Evolutionary conservation across 495 filamentous ascomycete genomes (phyloP).

Genomic region (Podospora didyma): DNA sequence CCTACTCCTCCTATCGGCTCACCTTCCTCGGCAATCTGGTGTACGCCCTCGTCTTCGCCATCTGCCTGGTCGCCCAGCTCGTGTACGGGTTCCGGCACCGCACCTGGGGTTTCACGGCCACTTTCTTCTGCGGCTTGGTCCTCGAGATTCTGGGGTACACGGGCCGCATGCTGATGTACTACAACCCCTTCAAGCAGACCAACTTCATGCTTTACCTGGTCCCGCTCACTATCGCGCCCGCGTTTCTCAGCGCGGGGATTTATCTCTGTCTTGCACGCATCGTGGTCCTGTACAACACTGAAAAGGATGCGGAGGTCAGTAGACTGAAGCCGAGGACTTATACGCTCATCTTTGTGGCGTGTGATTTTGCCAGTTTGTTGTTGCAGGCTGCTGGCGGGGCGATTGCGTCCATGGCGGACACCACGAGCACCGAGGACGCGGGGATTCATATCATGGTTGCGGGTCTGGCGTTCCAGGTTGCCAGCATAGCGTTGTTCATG

Average conservation of each 20-base stretch:
- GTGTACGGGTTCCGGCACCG: conserved; percentile 23
- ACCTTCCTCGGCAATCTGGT: conserved; percentile 33
- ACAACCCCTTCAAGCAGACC: conserved; percentile 35
- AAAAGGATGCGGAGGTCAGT: conserved; percentile 55
- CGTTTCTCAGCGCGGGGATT: conserved; percentile 57
- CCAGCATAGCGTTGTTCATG: conserved; percentile 45
- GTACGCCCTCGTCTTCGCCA: conserved; percentile 36
- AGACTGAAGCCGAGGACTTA: conserved; percentile 50
- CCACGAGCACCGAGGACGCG: conserved; percentile 17
- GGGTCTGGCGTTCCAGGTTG: conserved; percentile 53
- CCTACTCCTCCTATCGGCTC: conserved; percentile 34
- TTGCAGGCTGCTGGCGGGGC: conserved; percentile 61
- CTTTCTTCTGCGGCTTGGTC: conserved; percentile 32
- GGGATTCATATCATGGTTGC: conserved; percentile 62
- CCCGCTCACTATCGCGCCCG: conserved; percentile 56
- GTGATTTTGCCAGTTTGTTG: conserved; percentile 56
- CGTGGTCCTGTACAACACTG: conserved; percentile 51
- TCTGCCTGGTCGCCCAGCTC: conserved; percentile 29
- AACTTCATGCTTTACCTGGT: conserved; percentile 50
- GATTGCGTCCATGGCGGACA: conserved; percentile 37
- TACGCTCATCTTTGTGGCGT: conserved; percentile 50
- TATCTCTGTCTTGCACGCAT: conserved; percentile 57
- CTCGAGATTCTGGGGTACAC: conserved; percentile 40
- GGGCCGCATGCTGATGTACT: conserved; percentile 32
- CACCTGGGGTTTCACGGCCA: conserved; percentile 29